These are phyloP conservation scores for Sphagnurus paluster DNA, from an alignment of 1,284 basidiomycete genomes.

Conservation along the genomic window DNA sequence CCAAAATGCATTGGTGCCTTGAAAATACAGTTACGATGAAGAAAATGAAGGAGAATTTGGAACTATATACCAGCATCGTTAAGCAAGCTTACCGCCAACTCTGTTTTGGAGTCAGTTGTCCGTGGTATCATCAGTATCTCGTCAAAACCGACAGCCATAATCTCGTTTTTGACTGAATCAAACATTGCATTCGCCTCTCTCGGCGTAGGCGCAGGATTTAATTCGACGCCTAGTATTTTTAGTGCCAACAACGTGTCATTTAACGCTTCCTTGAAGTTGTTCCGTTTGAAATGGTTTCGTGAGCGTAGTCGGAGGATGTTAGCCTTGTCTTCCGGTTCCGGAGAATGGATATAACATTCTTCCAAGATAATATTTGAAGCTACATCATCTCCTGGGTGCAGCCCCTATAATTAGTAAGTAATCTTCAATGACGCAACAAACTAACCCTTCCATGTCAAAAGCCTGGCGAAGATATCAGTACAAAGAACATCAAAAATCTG, in stretches of 20 bases:
- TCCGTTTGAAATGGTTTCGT: slow-evolving; percentile 60
- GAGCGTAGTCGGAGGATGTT: slow-evolving; percentile 59
- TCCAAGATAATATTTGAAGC: slow-evolving; percentile 51
- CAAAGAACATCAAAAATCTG: slow-evolving; percentile 5
- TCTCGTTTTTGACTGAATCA: slow-evolving; percentile 68
- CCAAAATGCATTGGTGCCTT: slow-evolving; percentile 71
- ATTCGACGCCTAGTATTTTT: slow-evolving; percentile 58
- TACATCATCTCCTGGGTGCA: slow-evolving; percentile 46
- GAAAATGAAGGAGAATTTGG: neutral
- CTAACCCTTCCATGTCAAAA: slow-evolving; percentile 63
- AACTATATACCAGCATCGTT: slow-evolving; percentile 63
- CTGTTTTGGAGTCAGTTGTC: slow-evolving; percentile 54
- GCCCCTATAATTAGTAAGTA: neutral
- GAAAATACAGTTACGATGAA: slow-evolving; percentile 1
- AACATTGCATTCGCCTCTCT: slow-evolving; percentile 61
- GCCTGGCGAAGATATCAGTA: slow-evolving; percentile 31
- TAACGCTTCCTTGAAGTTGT: slow-evolving; percentile 55
- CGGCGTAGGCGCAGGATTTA: slow-evolving; percentile 51
- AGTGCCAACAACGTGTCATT: slow-evolving; percentile 60
- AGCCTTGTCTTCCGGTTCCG: slow-evolving; percentile 53
- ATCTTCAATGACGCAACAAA: neutral
- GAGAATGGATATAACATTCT: slow-evolving; percentile 50
- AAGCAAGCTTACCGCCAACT: slow-evolving; percentile 61
- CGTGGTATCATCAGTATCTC: slow-evolving; percentile 63
- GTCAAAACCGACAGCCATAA: slow-evolving; percentile 66